Evolutionary conservation across 2,329 filamentous ascomycete species (phyloP).

Genomic region (Penicillium italicum): DNA sequence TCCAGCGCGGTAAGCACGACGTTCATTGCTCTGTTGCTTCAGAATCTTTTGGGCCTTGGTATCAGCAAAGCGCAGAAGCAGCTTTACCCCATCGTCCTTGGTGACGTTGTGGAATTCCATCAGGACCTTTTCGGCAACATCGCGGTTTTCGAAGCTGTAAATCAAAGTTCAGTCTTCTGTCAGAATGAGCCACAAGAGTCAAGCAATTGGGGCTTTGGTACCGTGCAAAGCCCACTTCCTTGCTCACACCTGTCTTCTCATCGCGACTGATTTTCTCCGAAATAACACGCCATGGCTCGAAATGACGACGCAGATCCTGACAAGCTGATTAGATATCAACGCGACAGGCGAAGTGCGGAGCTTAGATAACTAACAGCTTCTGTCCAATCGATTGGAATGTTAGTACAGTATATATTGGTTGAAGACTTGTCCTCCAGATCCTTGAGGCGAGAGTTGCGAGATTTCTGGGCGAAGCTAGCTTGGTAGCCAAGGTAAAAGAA

Average conservation of each 20-base stretch:
- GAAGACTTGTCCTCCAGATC: conserved; percentile 85
- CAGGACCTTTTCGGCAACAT: conserved; percentile 87
- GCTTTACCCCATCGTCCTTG: conserved; percentile 73
- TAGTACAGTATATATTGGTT: conserved; percentile 97
- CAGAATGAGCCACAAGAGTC: conserved; percentile 1
- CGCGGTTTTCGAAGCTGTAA: conserved; percentile 77
- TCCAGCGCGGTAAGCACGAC: conserved; percentile 90
- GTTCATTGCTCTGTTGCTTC: conserved; percentile 92
- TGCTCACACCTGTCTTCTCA: conserved; percentile 77
- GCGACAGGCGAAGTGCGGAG: not conserved
- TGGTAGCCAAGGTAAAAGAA: conserved; percentile 95
- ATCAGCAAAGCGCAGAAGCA: conserved; percentile 95
- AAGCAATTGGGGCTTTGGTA: conserved; percentile 39
- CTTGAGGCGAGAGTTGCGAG: conserved; percentile 97
- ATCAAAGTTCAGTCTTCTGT: conserved; percentile 11
- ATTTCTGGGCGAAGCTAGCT: conserved; percentile 97
- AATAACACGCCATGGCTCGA: conserved; percentile 61
- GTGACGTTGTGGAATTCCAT: conserved; percentile 77
- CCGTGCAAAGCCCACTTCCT: conserved; percentile 96
- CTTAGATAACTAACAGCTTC: conserved; percentile 66
- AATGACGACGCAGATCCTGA: conserved; percentile 69
- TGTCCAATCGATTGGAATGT: conserved; percentile 85
- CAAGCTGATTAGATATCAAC: conserved; percentile 52
- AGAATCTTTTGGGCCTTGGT: conserved; percentile 95
- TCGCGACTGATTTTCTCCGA: conserved; percentile 96